Base-by-base conservation (phyloP, 768 basidiomycete genomes). In the Leccinum boreale region DNA sequence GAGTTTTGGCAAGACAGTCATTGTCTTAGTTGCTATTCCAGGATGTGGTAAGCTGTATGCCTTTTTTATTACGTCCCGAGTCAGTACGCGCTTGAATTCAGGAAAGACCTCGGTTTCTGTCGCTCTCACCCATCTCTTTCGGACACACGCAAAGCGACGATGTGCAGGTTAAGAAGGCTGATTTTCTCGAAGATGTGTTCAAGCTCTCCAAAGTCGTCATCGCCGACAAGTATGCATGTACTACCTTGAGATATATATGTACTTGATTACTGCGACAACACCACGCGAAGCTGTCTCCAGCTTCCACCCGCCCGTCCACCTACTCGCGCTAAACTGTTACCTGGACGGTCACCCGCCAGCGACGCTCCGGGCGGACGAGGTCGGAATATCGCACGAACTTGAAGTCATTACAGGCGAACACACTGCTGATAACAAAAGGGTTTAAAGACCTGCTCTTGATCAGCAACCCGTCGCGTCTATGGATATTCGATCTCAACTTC, bases 91-190 rank as follows among this genome's bases (percentile, higher is more conserved):
- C 17, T 39, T 17, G 24, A n/a, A 35, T 19, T 3, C 65, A 93
- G 93, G 94, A 28, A 98, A 98, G 78, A 98, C 95, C 0, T 75
- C 89, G 0, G 79, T 98, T 14, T 80, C 90, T 0, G 77, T 97
- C 17, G 92, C 92, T 2, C 81, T 98, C n/a, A 62, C 78, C 2
- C 79, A 87, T 53, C 80, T 99, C 3, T 98, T 95, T 93, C 58
- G 93, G 81, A 1, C 97, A 98, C 69, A 93, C 91, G 0, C 97
- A 98, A 69, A 92, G 89, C 66, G 97, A 99, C 70, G 92, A 98
- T 66, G 81, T 98, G 4, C 76, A 79, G 42, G 80, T 70, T 35
- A 98, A 94, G 75, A 93, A 87, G 69, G 52, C 88, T 2, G 93
- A 0, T 59, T 69, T 96, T 69, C 67, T 92, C 54, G 85, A 78